Evolutionary conservation across 768 basidiomycete genomes (phyloP).

Genomic region (Russula vinacea): DNA sequence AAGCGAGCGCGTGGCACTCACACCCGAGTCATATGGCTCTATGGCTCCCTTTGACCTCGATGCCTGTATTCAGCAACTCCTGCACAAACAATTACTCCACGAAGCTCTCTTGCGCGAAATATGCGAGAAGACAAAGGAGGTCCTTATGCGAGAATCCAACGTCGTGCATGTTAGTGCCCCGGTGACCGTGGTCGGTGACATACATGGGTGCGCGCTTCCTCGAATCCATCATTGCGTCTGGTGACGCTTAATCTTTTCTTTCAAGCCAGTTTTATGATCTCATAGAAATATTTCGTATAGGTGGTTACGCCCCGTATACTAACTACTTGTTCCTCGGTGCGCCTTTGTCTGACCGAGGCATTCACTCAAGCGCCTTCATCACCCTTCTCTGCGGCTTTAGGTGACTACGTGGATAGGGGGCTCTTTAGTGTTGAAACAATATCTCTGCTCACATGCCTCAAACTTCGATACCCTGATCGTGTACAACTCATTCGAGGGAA

Average conservation of each 20-base stretch:
- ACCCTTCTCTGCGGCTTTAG: constrained; percentile 42
- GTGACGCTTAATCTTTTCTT: constrained; percentile 36
- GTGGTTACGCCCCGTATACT: constrained; percentile 92
- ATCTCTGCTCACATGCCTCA: constrained; percentile 92
- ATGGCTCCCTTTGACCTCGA: constrained; percentile 87
- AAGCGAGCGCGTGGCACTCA: neutral
- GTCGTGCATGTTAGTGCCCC: constrained; percentile 96
- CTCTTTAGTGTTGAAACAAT: constrained; percentile 99
- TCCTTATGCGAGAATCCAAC: constrained; percentile 97
- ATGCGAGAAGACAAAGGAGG: constrained; percentile 99
- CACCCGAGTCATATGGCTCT: constrained; percentile 22
- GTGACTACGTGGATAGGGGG: constrained; percentile 97
- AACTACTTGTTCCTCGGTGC: constrained; percentile 97
- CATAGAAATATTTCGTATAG: constrained; percentile 98
- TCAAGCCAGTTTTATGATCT: constrained; percentile 98
- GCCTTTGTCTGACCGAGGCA: constrained; percentile 35
- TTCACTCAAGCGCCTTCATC: constrained; percentile 10
- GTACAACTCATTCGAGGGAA: constrained; percentile 97
- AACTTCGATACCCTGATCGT: constrained; percentile 93
- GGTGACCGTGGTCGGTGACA: constrained; percentile 98
- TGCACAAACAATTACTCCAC: constrained; percentile 89
- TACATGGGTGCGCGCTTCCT: constrained; percentile 79
- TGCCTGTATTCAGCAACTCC: constrained; percentile 88
- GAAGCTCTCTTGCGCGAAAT: constrained; percentile 95
- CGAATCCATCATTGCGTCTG: constrained; percentile 28